phyloP scores from a whole-genome alignment of 352 stramenopile species.

The Phytophthora kernoviae region DNA sequence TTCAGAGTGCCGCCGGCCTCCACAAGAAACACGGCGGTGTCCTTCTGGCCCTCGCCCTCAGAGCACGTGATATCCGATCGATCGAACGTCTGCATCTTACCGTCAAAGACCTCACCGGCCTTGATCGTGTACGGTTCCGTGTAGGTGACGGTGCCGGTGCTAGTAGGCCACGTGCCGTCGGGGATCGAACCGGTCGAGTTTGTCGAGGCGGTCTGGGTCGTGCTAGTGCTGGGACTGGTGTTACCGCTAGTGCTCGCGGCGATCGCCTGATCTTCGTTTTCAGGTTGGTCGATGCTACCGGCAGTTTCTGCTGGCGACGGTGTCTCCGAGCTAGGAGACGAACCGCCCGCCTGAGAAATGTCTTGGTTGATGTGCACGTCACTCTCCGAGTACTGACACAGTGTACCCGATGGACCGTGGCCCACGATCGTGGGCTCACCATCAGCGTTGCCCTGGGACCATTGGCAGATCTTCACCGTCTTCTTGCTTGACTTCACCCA shows the following conservation, averaged over 20 bases:
- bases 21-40: constrained; percentile 45
- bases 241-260: background rate
- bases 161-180: constrained; percentile 19
- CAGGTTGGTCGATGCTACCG: background rate
- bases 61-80: constrained; percentile 48
- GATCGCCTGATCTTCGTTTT: background rate
- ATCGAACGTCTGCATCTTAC: constrained; percentile 62
- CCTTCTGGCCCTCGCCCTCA: constrained; percentile 27
- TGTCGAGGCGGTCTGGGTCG: background rate
- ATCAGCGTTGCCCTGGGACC: constrained; percentile 5
- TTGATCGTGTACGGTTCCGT: constrained; percentile 31
- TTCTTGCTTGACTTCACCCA: background rate
- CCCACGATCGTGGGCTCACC: constrained; percentile 21
- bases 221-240: background rate
- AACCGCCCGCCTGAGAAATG: constrained; percentile 14
- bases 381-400: constrained; percentile 30
- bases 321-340: background rate
- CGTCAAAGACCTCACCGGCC: constrained; percentile 29
- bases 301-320: constrained; percentile 1
- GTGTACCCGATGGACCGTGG: constrained; percentile 6
- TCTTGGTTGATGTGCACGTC: constrained; percentile 29
- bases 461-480: constrained; percentile 4
- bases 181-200: constrained; percentile 8
- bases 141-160: constrained; percentile 17
- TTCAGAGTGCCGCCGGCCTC: constrained; percentile 26